A percentile compares a stretch with the other conserved stretches of the same genome.
Evolutionary conservation across 495 filamentous ascomycete genomes (phyloP).

Genomic region (Penicillium samsonianum): DNA sequence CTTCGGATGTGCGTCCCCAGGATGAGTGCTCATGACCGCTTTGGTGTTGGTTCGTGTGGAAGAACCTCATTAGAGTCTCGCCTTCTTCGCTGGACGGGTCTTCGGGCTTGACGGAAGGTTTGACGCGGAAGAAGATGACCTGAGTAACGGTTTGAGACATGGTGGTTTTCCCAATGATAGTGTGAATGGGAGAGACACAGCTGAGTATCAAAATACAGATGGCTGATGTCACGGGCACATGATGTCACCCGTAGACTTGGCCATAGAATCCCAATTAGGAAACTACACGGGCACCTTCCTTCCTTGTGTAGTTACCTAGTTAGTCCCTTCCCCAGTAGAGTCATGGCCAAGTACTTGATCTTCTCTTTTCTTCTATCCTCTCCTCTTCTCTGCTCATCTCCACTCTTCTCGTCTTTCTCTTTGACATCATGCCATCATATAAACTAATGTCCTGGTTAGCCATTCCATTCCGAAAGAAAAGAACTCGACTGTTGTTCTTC

Average conservation of each 20-base stretch:
- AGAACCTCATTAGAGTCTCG: constrained; percentile 28
- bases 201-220: constrained; percentile 1
- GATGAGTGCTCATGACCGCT: constrained; percentile 40
- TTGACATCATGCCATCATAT: neutral
- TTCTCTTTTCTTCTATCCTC: neutral
- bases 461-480: neutral
- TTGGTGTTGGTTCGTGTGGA: constrained; percentile 34
- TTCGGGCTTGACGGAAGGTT: constrained; percentile 43
- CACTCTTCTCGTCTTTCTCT: neutral
- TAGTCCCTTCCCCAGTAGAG: neutral
- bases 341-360: neutral
- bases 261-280: constrained; percentile 1
- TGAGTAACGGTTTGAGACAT: constrained; percentile 34
- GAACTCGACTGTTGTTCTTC: neutral
- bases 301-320: too few relatives aligned
- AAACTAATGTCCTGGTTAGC: neutral
- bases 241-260: constrained; percentile 7
- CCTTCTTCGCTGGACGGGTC: constrained; percentile 40
- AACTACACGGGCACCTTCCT: neutral
- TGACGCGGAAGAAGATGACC: constrained; percentile 45
- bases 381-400: neutral
- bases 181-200: neutral
- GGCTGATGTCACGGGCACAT: constrained; percentile 15
- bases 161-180: neutral
- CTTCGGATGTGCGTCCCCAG: constrained; percentile 44